phyloP scores from a whole-genome alignment of 768 basidiomycete genomes.

The Lactarius quietus region DNA sequence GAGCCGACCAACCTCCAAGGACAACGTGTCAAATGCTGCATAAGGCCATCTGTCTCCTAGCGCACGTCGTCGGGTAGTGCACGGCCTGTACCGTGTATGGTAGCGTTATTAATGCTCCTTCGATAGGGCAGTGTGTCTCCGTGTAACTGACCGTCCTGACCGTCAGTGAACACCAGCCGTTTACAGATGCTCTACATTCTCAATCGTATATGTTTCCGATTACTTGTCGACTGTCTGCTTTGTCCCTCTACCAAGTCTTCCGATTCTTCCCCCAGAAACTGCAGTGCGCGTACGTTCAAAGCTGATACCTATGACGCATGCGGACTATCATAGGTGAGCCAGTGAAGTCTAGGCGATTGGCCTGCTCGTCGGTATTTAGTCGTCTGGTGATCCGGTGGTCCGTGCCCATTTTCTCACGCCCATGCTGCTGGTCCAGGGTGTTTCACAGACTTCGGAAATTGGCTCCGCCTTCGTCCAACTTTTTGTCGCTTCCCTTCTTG shows the following conservation, averaged over 20 bases:
- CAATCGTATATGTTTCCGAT: background rate
- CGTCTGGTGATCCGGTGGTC: background rate
- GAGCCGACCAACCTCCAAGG: background rate
- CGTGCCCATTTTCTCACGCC: background rate
- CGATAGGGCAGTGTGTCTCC: too few species aligned
- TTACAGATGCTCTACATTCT: too few species aligned
- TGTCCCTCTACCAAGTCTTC: background rate
- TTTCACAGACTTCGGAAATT: background rate
- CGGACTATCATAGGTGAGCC: too few species aligned
- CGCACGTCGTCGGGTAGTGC: background rate
- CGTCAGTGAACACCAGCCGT: too few species aligned
- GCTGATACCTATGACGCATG: background rate
- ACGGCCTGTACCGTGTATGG: background rate
- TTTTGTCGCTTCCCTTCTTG: background rate
- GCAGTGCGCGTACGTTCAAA: too few species aligned
- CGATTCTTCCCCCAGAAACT: too few species aligned
- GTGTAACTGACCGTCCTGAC: too few species aligned
- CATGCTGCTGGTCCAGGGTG: background rate
- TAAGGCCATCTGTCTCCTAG: background rate
- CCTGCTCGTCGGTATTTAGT: background rate
- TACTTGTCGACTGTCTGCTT: background rate
- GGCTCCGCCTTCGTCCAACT: background rate
- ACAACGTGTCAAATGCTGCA: background rate
- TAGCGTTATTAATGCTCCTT: background rate
- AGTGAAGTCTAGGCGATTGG: background rate